Evolutionary conservation across 83 land plant species (phyloP), one percentile per base, ranked within the genome.

Genomic region (Isoetes engelmannii): DNA sequence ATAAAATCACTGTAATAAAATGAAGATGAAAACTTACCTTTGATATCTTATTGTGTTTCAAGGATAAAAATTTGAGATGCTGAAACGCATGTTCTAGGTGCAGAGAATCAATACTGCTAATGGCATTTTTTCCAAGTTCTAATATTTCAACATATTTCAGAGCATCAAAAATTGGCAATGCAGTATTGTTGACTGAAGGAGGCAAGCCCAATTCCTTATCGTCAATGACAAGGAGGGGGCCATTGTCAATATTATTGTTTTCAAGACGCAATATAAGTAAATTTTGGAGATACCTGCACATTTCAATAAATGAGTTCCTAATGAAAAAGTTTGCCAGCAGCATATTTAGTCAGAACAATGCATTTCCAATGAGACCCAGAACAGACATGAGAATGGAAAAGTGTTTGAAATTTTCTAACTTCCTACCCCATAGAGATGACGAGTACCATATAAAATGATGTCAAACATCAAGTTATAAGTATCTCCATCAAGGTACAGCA

Each of bases 171-270:
- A 47, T 55, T 51, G 47, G 18, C 56, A 65, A 37, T 12, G 55
- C 75, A 47, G 45, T 58, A 4, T 44, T 21, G 4, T 54, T 59
- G 28, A 18, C 62, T 42, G 28, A 4, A 20, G 28, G 18, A 4
- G 28, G 62, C 19, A 18, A 37, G 1, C 18, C 28, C 18, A 59
- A 3, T 48, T 50, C 4, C 7, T 21, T 28, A 63, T 17, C 51
- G 37, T 8, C 10, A 13, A 45, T 10, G 10, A 54, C 75, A 4
- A 79, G 3, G 54, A 73, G 65, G 44, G 73, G 69, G 48, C 81
- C 77, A 69, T 79, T 65, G 17, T 74, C 78, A 48, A 79, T 44
- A 57, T 65, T 74, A 42, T 79, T 79, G 61, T 74, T 79, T 53
- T 79, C 74, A 7, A 79, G 13, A 9, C 60, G 51, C 43, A 79